Base-by-base conservation (phyloP, 768 basidiomycete genomes). In the Asterophora lycoperdoides region DNA sequence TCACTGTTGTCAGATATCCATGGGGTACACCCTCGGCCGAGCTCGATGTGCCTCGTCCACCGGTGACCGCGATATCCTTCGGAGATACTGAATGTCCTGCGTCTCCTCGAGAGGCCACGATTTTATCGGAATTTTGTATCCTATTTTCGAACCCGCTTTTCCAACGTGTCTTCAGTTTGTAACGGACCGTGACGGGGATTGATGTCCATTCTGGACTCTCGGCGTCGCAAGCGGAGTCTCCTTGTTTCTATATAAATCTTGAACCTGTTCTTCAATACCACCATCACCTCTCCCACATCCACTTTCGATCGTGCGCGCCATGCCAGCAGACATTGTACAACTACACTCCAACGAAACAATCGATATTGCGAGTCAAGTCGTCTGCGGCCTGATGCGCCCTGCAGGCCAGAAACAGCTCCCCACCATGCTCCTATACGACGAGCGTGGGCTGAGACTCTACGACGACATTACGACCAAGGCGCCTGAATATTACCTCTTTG, bases 401-500 rank as follows among this genome's bases (percentile, higher is more conserved):
- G 51, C 57, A 1, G 79, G 80, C 41, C 64, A 78, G 54, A 86
- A 83, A 64, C 70, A 74, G 20, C 65, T 96, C 17, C 92, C 93
- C 6, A 93, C 91, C 0, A 69, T 90, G 64, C 75, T 93, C 9
- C 74, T 96, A 8, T 97, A 98, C 68, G 83, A 93, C 55, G 87
- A 94, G 60, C 75, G 71, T 17, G 96, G 96, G 0, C 73, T 99
- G 46, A 76, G 81, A 65, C 73, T 93, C 13, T 95, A 93, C 69
- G 93, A 94, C 68, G 74, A 80, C 33, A 88, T 94, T 41, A 93
- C 92, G 1, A 86, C 84, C 7, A 69, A 80, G 23, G 85, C 77
- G 1, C 73, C 78, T 9, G 87, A 92, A 59, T 99, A 99, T 64
- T 98, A 98, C 63, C 75, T 93, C 30, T 99, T 94, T 65, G 68